phyloP scores from a whole-genome alignment of 192 early-diverging fungal genomes.

The Fimicolochytrium jonesii region DNA sequence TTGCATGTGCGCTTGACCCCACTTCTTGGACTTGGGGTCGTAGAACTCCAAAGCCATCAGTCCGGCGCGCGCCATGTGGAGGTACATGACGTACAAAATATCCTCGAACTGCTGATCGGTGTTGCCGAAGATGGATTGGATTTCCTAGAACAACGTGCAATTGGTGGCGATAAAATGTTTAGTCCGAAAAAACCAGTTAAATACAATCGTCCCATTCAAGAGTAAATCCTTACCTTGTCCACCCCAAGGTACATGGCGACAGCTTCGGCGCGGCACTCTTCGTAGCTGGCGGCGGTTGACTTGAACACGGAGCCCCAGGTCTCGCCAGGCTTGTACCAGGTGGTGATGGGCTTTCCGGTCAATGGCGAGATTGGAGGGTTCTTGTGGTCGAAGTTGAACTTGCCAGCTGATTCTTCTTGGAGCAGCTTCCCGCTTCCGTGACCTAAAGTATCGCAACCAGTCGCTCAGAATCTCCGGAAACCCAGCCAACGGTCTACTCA shows the following conservation, averaged over 20 bases:
- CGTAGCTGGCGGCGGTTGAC: constrained; percentile 36
- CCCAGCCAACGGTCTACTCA: too few species aligned
- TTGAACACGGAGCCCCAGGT: constrained; percentile 57
- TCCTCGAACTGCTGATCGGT: constrained; percentile 41
- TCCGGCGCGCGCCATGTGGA: constrained; percentile 59
- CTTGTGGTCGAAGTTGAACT: constrained; percentile 50
- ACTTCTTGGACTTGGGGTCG: constrained; percentile 29
- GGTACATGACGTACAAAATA: constrained; percentile 44
- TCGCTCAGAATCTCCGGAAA: too few species aligned
- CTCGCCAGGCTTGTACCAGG: constrained; percentile 56
- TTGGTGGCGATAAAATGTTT: too few species aligned
- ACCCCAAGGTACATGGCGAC: constrained; percentile 47
- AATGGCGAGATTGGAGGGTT: constrained; percentile 41
- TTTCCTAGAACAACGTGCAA: too few species aligned
- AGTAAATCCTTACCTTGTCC: too few species aligned
- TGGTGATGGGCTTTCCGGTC: constrained; percentile 38
- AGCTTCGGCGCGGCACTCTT: constrained; percentile 56
- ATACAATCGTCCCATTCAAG: too few species aligned
- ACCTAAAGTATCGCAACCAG: constrained; percentile 24
- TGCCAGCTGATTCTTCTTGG: constrained; percentile 44
- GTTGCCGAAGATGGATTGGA: constrained; percentile 51
- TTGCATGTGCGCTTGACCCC: constrained; percentile 56
- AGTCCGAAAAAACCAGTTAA: too few species aligned
- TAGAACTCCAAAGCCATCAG: constrained; percentile 51
- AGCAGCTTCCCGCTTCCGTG: constrained; percentile 61